Percentiles rank a stretch among this genome's conserved stretches.
Conservation (phyloP, 768 basidiomycete genomes). For the Chalciporus sphaerocephalus region DNA sequence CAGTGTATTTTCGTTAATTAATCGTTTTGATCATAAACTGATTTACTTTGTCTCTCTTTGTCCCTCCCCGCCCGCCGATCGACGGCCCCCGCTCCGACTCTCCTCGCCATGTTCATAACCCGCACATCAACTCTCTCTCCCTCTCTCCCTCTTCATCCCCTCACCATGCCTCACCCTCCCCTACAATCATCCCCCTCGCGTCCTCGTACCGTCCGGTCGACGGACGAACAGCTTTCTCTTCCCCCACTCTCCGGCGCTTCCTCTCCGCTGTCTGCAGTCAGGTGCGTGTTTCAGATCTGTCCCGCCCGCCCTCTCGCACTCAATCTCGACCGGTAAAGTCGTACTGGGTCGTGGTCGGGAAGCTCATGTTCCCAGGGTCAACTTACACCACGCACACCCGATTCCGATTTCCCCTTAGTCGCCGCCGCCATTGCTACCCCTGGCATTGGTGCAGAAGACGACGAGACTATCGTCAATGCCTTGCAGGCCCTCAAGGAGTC, state of each 20-base stretch:
- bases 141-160: too few relatives aligned
- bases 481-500: neutral
- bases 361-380: constrained; percentile 11
- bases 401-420: constrained; percentile 7
- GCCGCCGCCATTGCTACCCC: constrained; percentile 9
- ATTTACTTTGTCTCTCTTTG: too few relatives aligned
- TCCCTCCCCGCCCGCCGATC: too few relatives aligned
- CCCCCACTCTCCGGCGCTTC: constrained; percentile 1
- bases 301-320: neutral
- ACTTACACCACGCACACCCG: constrained; percentile 20
- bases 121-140: too few relatives aligned
- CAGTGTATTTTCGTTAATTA: too few relatives aligned
- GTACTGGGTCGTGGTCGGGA: constrained; percentile 12
- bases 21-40: too few relatives aligned
- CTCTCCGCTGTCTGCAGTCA: constrained; percentile 24
- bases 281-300: constrained; percentile 13
- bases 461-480: neutral
- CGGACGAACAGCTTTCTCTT: too few relatives aligned
- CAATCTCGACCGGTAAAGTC: neutral
- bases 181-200: neutral
- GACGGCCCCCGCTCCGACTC: too few relatives aligned
- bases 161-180: too few relatives aligned
- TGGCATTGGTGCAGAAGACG: constrained; percentile 3
- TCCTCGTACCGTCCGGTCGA: too few relatives aligned
- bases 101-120: too few relatives aligned